These are phyloP conservation scores for Vinca minor DNA, from an alignment of 257 asterid genomes.

Conservation along the genomic window DNA sequence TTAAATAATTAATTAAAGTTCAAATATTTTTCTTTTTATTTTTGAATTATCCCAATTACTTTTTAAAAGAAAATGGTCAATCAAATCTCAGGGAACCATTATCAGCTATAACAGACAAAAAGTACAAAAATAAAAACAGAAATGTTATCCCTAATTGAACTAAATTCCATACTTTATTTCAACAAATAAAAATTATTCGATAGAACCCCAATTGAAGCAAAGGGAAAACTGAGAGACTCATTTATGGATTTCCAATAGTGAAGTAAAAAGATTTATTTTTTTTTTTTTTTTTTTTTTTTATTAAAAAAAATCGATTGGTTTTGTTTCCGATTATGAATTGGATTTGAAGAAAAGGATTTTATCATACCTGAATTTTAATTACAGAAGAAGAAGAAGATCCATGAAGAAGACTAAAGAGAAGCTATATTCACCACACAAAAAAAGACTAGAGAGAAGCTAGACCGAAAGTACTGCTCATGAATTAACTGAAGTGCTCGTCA, in stretches of 20 bases:
- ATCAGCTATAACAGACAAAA: not conserved
- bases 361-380: not conserved
- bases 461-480: no score
- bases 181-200: not conserved
- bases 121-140: not conserved
- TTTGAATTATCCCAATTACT: not conserved
- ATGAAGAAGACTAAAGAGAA: no score
- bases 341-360: no score
- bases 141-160: not conserved
- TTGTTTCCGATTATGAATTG: no score
- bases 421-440: no score
- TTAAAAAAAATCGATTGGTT: no score
- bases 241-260: not conserved
- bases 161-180: not conserved
- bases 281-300: no score
- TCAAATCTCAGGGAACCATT: constrained; percentile 1
- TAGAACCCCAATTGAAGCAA: not conserved
- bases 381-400: not conserved
- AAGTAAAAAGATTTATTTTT: not conserved
- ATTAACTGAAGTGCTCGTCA: no score
- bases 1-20: no score
- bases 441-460: no score
- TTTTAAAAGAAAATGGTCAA: not conserved
- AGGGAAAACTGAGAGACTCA: not conserved
- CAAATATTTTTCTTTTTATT: not conserved